These are phyloP conservation scores for Capsella bursapastoris DNA, from an alignment of 345 rosid genomes.

Conservation along the genomic window DNA sequence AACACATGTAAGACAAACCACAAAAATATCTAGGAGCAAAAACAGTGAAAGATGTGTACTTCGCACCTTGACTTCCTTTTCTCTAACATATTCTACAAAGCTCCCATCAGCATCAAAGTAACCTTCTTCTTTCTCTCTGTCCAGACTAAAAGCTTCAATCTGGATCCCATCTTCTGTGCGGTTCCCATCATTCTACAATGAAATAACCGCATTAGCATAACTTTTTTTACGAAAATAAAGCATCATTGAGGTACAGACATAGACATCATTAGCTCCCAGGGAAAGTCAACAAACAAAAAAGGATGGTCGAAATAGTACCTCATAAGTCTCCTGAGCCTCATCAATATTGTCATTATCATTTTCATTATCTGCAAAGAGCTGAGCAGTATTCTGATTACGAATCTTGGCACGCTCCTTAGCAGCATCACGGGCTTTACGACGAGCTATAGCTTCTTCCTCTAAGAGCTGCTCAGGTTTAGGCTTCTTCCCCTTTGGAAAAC, in stretches of 20 bases:
- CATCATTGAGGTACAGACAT: not conserved
- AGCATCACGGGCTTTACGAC: constrained; percentile 59
- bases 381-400: constrained; percentile 62
- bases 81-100: constrained; percentile 83
- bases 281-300: not conserved
- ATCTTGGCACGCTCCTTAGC: constrained; percentile 79
- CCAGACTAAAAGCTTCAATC: constrained; percentile 90
- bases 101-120: constrained; percentile 91
- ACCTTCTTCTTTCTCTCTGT: constrained; percentile 95
- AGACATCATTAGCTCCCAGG: not conserved
- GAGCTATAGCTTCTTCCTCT: constrained; percentile 49
- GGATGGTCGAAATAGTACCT: constrained; percentile 51
- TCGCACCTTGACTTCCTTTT: constrained; percentile 76
- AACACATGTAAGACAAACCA: constrained; percentile 32
- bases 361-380: constrained; percentile 61
- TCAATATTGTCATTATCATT: constrained; percentile 53
- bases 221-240: constrained; percentile 30
- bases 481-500: constrained; percentile 97
- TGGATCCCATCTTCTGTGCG: constrained; percentile 90
- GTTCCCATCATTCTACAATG: constrained; percentile 70
- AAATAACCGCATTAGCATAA: constrained; percentile 42
- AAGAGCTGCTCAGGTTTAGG: constrained; percentile 58
- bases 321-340: constrained; percentile 69
- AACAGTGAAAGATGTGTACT: constrained; percentile 20
- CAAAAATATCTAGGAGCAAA: constrained; percentile 4